A percentile compares a stretch with the other conserved stretches of the same genome.
Evolutionary conservation across 2,329 filamentous ascomycete species (phyloP).

Genomic region (Pseudogymnoascus sp.): DNA sequence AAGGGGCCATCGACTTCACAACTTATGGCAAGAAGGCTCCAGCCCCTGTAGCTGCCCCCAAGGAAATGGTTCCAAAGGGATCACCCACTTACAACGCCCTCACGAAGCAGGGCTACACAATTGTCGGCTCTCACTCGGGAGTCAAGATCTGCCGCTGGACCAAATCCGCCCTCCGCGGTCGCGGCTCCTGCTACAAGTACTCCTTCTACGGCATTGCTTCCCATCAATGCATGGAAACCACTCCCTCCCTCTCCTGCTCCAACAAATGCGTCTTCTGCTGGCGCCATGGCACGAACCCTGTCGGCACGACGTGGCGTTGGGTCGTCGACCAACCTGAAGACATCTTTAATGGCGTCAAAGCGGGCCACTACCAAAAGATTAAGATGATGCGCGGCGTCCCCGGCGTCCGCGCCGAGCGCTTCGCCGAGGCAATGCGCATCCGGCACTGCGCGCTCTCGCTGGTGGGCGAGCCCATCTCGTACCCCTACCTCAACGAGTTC

Average conservation of each 20-base stretch:
- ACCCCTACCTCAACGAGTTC: constrained; percentile 94
- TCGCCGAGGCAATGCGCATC: constrained; percentile 86
- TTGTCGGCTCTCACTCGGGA: constrained; percentile 89
- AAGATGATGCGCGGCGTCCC: constrained; percentile 94
- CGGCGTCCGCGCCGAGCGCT: constrained; percentile 83
- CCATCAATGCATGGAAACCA: constrained; percentile 97
- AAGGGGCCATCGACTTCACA: constrained; percentile 79
- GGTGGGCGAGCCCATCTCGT: constrained; percentile 97
- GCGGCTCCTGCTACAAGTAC: constrained; percentile 95
- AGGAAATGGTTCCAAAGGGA: constrained; percentile 89
- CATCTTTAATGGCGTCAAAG: constrained; percentile 85
- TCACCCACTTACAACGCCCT: constrained; percentile 84
- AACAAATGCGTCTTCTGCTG: constrained; percentile 99
- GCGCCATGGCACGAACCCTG: constrained; percentile 94
- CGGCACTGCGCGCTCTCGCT: constrained; percentile 86
- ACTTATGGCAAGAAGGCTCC: constrained; percentile 51
- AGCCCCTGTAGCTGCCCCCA: constrained; percentile 39
- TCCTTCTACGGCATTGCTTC: constrained; percentile 96
- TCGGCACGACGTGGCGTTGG: constrained; percentile 96
- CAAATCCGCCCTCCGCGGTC: constrained; percentile 86
- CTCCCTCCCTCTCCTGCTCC: constrained; percentile 86
- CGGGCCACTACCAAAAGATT: constrained; percentile 92
- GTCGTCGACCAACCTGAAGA: constrained; percentile 82
- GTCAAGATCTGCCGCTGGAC: constrained; percentile 99
- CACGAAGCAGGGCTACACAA: constrained; percentile 94